Evolutionary conservation across 208 protist species (phyloP), one percentile per base, ranked within the genome.

Genomic region (Wallacemonas rigidus): DNA sequence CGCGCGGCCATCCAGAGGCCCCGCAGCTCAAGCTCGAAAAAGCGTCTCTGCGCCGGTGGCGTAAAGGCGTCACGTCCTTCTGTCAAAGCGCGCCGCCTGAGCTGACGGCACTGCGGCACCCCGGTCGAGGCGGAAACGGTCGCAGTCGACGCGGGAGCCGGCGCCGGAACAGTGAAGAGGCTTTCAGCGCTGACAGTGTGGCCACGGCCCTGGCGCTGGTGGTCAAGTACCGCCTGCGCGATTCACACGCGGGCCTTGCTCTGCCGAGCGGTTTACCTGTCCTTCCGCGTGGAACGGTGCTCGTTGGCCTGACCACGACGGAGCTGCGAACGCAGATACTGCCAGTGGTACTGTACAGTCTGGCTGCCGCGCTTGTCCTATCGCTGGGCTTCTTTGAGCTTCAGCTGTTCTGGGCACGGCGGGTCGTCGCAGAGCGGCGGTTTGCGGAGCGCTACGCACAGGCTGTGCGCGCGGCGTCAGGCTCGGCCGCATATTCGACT

Each of bases 161-260:
- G 26, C 26, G 12, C 43, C 15, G 14, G 17, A 6, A n/a, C 36
- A 7, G 44, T 9, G 36, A 17, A 38, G 60, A 7, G 6, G 9
- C 3, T 48, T 26, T 81, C 38, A 68, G 54, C n/a, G 75, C 76
- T 2, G 67, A 86, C 35, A 51, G 58, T 2, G 78, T 86, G 26
- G 58, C 89, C 6, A 73, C 77, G 9, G 68, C 79, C 9, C 69
- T 93, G 7, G 71, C 80, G 47, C 67, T 93, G 2, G 74, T 89
- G 40, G 83, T 72, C 26, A 79, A 76, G 76, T 75, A 82, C 26
- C 80, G 88, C 51, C 75, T 91, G 36, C 79, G 77, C 4, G 70
- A 75, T 17, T 44, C 47, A 6, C 47, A 43, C 48, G 57, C 8
- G 39, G 41, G 60, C 17, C 60, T 65, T 38, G 7, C 60, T 9